A percentile compares a stretch with the other conserved stretches of the same genome.
Evolutionary conservation across 805 yeast species (phyloP).

Genomic region (Cyberlindnera bimundalis): DNA sequence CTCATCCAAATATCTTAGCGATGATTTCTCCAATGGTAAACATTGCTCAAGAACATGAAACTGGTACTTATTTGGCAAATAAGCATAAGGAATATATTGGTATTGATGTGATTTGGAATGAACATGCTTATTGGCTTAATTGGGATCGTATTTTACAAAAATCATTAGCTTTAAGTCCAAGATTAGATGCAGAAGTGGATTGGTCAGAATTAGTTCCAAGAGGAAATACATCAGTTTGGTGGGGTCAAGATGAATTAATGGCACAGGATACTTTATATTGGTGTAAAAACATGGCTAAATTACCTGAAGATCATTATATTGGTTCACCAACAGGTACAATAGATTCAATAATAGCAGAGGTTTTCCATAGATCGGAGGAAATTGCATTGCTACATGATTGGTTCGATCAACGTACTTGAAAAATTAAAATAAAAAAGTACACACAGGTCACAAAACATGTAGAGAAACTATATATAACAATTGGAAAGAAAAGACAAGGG

Average conservation of each 20-base stretch:
- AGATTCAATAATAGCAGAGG: background rate
- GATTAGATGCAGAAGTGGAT: background rate
- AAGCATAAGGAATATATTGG: constrained; percentile 1
- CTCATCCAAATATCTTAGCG: background rate
- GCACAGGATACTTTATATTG: constrained; percentile 1
- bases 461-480: background rate
- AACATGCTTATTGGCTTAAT: background rate
- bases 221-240: constrained; percentile 1
- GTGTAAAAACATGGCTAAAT: background rate
- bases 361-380: background rate
- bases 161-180: background rate
- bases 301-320: background rate
- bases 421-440: background rate
- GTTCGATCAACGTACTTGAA: background rate
- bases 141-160: constrained; percentile 2
- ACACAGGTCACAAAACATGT: too few relatives aligned
- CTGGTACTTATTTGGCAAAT: constrained; percentile 1
- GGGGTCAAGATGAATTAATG: constrained; percentile 2
- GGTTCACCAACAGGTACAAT: constrained; percentile 1
- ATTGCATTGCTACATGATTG: background rate
- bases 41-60: background rate
- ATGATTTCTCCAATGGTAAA: constrained; percentile 4
- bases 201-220: constrained; percentile 3
- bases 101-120: background rate
- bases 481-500: background rate